These are phyloP conservation scores for Penicillium hordei DNA, from an alignment of 2,329 filamentous ascomycete species.

Conservation along the genomic window DNA sequence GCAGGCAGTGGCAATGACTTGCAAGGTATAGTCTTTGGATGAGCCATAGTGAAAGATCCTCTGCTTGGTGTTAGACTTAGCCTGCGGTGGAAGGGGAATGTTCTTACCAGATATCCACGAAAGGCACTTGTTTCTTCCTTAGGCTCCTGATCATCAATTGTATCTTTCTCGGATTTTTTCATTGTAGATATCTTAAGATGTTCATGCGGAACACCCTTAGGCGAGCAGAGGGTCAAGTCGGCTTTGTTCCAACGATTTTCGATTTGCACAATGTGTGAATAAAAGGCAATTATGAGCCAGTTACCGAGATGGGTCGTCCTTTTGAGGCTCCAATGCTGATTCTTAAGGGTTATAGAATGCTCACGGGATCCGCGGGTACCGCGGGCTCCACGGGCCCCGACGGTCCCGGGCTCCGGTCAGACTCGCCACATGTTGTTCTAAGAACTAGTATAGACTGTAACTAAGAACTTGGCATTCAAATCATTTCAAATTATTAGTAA, in stretches of 20 bases:
- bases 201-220: not conserved
- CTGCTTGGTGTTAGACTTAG: not conserved
- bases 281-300: not conserved
- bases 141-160: not conserved
- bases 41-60: constrained; percentile 13
- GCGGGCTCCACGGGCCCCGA: no score
- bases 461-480: not conserved
- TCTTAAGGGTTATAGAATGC: not conserved
- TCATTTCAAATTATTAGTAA: not conserved
- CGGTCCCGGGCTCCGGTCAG: no score
- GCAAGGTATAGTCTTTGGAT: constrained; percentile 5
- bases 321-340: not conserved
- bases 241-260: not conserved
- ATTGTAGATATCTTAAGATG: not conserved
- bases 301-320: not conserved
- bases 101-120: not conserved
- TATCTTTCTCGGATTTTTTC: not conserved
- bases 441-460: not conserved
- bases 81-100: not conserved
- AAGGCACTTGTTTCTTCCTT: not conserved
- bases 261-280: not conserved
- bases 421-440: not conserved
- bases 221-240: no score
- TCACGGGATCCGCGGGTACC: not conserved
- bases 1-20: constrained; percentile 4